Conservation (phyloP, 2,329 filamentous ascomycete species). For the Harringtonia aguacate region DNA sequence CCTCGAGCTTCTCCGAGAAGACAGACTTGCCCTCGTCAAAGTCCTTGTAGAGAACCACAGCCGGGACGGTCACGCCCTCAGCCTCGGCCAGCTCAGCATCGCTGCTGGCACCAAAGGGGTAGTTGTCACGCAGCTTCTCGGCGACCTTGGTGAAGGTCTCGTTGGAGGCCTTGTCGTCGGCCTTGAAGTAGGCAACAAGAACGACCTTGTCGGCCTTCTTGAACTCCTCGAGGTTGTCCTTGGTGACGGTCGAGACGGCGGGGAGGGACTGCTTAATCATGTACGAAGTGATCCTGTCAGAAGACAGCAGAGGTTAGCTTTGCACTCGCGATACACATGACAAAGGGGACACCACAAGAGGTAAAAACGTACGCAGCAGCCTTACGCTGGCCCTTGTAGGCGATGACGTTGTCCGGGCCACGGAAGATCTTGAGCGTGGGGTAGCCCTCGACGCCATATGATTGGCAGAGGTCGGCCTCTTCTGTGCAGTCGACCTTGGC, state of each 20-base stretch:
- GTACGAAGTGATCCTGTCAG: conserved; percentile 60
- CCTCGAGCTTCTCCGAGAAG: conserved; percentile 73
- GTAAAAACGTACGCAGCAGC: conserved; percentile 51
- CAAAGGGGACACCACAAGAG: not conserved
- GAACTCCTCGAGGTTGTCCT: conserved; percentile 85
- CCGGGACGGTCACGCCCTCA: conserved; percentile 79
- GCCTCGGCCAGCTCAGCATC: conserved; percentile 79
- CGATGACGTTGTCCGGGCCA: conserved; percentile 66
- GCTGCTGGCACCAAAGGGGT: conserved; percentile 81
- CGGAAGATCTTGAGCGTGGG: conserved; percentile 99
- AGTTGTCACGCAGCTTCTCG: conserved; percentile 73
- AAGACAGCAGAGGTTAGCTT: not conserved
- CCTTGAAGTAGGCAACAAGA: conserved; percentile 75
- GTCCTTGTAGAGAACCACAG: conserved; percentile 89
- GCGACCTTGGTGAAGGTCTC: conserved; percentile 69
- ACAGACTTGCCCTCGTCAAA: conserved; percentile 94
- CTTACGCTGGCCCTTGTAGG: conserved; percentile 87
- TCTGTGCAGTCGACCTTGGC: conserved; percentile 93
- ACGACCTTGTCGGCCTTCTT: conserved; percentile 98
- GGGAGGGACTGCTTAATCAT: conserved; percentile 98
- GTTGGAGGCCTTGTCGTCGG: conserved; percentile 74
- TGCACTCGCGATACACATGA: not conserved
- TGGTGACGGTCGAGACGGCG: conserved; percentile 72
- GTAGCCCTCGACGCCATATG: conserved; percentile 90
- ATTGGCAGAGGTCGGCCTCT: conserved; percentile 82